These are phyloP conservation scores for Trichoderma koningiopsis DNA, from an alignment of 2,329 filamentous ascomycete species.

Conservation along the genomic window DNA sequence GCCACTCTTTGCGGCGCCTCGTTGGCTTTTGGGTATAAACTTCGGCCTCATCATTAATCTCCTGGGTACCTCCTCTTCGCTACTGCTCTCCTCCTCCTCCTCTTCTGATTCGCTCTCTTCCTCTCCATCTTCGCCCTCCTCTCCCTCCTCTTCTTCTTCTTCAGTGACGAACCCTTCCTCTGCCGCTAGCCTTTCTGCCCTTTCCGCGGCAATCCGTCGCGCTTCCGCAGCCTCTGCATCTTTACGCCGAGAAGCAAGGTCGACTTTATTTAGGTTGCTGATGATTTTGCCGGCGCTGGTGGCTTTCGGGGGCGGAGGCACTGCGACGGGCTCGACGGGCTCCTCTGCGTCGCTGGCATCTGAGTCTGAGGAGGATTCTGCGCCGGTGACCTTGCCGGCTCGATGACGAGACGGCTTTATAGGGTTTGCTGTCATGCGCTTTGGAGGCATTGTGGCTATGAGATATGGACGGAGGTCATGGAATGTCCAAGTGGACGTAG, in stretches of 20 bases:
- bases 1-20: conserved; percentile 41
- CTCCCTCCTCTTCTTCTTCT: conserved; percentile 48
- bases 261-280: conserved; percentile 55
- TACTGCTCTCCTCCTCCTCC: conserved; percentile 47
- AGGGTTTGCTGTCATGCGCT: conserved; percentile 93
- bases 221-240: conserved; percentile 51
- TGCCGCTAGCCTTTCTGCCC: conserved; percentile 53
- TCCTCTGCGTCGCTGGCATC: conserved; percentile 49
- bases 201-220: conserved; percentile 50
- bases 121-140: conserved; percentile 41
- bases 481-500: background rate
- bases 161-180: conserved; percentile 68
- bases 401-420: conserved; percentile 78
- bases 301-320: conserved; percentile 59
- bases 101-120: conserved; percentile 48
- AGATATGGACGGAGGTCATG: background rate
- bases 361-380: conserved; percentile 57
- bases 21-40: conserved; percentile 62
- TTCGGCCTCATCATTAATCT: conserved; percentile 64
- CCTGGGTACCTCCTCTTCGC: conserved; percentile 60
- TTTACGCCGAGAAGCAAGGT: conserved; percentile 52
- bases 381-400: conserved; percentile 73
- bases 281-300: conserved; percentile 59
- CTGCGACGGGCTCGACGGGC: conserved; percentile 36
- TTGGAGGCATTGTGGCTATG: conserved; percentile 59